Conservation (phyloP, 192 early-diverging fungal genomes). For the Gonapodya prolifera region DNA sequence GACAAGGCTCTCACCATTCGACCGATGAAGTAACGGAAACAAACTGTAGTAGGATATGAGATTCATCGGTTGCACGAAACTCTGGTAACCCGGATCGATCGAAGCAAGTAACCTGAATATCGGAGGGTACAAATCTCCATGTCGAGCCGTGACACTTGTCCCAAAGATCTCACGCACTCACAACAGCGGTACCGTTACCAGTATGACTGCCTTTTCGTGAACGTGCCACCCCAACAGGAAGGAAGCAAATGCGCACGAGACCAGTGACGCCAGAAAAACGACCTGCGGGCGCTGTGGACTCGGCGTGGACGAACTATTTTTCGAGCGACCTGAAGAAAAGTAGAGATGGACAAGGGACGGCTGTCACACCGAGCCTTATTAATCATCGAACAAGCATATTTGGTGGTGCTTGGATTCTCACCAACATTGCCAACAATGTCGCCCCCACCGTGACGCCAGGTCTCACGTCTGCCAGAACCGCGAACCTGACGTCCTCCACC, state of each 20-base stretch:
- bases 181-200: conserved; percentile 38
- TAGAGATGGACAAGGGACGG: conserved; percentile 31
- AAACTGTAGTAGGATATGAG: too few relatives aligned
- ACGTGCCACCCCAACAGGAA: conserved; percentile 98
- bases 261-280: conserved; percentile 57
- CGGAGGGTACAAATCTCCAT: too few relatives aligned
- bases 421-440: conserved; percentile 59
- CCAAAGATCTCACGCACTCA: too few relatives aligned
- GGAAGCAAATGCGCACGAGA: conserved; percentile 71
- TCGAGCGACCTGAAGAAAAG: conserved; percentile 55
- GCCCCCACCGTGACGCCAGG: conserved; percentile 58
- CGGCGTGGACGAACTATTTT: conserved; percentile 89
- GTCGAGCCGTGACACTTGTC: too few relatives aligned
- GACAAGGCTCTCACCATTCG: too few relatives aligned
- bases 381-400: conserved; percentile 85
- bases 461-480: conserved; percentile 57
- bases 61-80: too few relatives aligned
- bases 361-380: conserved; percentile 10
- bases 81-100: too few relatives aligned
- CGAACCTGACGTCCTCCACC: conserved; percentile 79
- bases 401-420: conserved; percentile 31
- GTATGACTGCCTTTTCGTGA: conserved; percentile 92
- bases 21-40: too few relatives aligned
- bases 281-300: conserved; percentile 56
- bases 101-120: too few relatives aligned